Evolutionary conservation across 495 filamentous ascomycete genomes (phyloP).

Genomic region (Penicillium fimorum): DNA sequence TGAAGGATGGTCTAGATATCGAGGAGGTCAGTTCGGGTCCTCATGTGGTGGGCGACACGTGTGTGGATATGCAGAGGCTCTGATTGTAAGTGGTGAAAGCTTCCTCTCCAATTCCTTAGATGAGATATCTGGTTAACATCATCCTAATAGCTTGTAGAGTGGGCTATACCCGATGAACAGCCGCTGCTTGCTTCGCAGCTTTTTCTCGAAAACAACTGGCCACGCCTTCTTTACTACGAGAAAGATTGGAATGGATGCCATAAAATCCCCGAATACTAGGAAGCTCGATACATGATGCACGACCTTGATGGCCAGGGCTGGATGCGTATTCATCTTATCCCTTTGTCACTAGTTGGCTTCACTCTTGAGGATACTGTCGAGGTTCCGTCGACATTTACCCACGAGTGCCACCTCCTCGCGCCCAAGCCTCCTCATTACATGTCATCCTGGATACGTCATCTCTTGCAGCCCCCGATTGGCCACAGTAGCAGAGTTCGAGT

Average conservation of each 20-base stretch:
- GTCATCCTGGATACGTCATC: conserved; percentile 7
- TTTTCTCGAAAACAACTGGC: neutral
- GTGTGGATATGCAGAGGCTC: conserved; percentile 2
- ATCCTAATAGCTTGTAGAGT: neutral
- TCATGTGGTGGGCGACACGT: too few relatives aligned
- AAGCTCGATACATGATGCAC: neutral
- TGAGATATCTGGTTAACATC: too few relatives aligned
- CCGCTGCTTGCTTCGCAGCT: neutral
- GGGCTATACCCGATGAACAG: conserved; percentile 4
- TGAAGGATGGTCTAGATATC: too few relatives aligned
- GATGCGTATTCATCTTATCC: neutral
- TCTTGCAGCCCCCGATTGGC: conserved; percentile 1
- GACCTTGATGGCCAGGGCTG: neutral
- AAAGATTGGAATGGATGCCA: neutral
- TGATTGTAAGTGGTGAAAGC: neutral
- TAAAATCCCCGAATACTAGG: too few relatives aligned
- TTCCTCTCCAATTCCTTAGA: too few relatives aligned
- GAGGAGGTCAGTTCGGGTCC: too few relatives aligned
- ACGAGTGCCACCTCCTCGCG: conserved; percentile 3
- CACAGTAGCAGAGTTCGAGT: neutral
- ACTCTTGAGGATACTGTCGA: conserved; percentile 14
- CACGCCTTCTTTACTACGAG: neutral
- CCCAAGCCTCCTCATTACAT: conserved; percentile 15
- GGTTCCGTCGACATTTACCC: conserved; percentile 13
- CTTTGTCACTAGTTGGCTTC: conserved; percentile 9